Evolutionary conservation across 2,329 filamentous ascomycete species (phyloP).

Genomic region (Ophiocordyceps sinensis): DNA sequence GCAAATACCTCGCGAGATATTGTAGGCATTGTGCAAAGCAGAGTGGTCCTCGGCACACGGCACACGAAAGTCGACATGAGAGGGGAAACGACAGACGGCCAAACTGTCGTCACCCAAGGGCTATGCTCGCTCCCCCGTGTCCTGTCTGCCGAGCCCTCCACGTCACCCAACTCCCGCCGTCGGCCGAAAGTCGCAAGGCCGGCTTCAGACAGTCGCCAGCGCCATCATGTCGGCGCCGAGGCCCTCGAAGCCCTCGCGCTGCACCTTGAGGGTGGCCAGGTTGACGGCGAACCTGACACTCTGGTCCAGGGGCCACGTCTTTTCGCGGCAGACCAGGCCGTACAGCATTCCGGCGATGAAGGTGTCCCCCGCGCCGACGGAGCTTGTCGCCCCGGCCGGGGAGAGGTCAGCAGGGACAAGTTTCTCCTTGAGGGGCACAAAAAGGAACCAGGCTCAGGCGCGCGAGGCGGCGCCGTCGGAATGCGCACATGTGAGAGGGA

Average conservation of each 20-base stretch:
- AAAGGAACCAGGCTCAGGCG: neutral
- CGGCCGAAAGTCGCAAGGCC: neutral
- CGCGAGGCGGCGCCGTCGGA: neutral
- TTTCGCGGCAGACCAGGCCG: slow-evolving; percentile 33
- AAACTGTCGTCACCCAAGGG: too few relatives aligned
- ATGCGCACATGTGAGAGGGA: neutral
- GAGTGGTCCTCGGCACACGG: too few relatives aligned
- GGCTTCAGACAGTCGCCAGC: neutral
- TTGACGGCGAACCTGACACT: slow-evolving; percentile 48
- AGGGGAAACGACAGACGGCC: too few relatives aligned
- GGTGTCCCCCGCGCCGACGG: slow-evolving; percentile 61
- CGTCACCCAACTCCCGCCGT: too few relatives aligned
- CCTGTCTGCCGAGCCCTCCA: too few relatives aligned
- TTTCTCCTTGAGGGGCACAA: too few relatives aligned
- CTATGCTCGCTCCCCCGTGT: too few relatives aligned
- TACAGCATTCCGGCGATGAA: slow-evolving; percentile 61
- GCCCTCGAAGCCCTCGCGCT: slow-evolving; percentile 48
- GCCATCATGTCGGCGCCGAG: slow-evolving; percentile 22
- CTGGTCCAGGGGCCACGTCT: slow-evolving; percentile 31
- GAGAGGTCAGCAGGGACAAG: neutral
- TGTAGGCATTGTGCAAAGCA: too few relatives aligned
- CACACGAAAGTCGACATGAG: too few relatives aligned
- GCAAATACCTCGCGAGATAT: too few relatives aligned
- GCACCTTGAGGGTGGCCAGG: slow-evolving; percentile 53
- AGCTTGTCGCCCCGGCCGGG: slow-evolving; percentile 24